These are phyloP conservation scores for Citrus medica DNA, from an alignment of 345 rosid species.

Conservation along the genomic window DNA sequence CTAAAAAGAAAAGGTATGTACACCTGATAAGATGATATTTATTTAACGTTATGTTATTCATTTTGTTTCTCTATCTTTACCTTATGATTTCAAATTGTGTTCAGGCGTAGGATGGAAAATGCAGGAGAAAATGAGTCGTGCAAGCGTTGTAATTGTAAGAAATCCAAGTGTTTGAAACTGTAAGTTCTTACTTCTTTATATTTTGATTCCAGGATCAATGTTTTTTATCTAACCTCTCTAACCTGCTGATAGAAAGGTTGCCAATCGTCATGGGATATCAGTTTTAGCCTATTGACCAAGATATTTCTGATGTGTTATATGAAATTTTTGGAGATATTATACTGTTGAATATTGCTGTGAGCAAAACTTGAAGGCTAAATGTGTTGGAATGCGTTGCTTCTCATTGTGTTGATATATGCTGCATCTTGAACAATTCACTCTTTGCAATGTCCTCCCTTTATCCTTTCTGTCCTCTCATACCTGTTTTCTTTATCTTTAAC, in stretches of 20 bases:
- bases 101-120: slow-evolving; percentile 64
- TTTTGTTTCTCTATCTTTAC: not conserved
- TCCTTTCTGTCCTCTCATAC: not conserved
- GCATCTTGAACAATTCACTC: not conserved
- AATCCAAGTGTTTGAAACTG: slow-evolving; percentile 97
- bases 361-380: not conserved
- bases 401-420: not conserved
- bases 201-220: not conserved
- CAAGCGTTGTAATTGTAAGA: slow-evolving; percentile 96
- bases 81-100: slow-evolving; percentile 8
- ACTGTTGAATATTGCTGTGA: not conserved
- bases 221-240: not conserved
- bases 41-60: not conserved
- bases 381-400: not conserved
- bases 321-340: not conserved
- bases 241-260: not conserved
- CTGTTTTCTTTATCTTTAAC: not conserved
- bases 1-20: slow-evolving; percentile 75
- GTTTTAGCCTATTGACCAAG: not conserved
- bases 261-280: not conserved
- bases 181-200: slow-evolving; percentile 36
- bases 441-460: not conserved
- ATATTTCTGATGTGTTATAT: not conserved
- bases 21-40: not conserved
- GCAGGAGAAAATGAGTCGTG: slow-evolving; percentile 67